Evolutionary conservation across 257 asterid genomes (phyloP), one percentile per base, ranked within the genome.

Genomic region (Gentiana dahurica): DNA sequence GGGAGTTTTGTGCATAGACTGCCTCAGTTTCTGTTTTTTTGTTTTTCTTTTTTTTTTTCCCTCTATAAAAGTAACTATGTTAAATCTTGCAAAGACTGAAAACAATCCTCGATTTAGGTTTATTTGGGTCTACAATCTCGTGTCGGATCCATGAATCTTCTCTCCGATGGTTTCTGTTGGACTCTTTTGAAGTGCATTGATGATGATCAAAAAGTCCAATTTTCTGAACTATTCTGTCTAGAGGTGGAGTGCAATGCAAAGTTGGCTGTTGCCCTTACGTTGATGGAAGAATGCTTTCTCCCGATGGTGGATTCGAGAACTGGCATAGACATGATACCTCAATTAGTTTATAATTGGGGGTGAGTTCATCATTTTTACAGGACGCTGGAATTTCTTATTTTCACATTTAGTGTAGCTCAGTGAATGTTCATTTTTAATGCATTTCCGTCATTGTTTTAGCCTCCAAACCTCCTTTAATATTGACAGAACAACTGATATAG

Each of bases 311-410:
- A 92, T 68, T 73, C 74, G 49, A 88, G 91, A 71, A 88, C 99
- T 46, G 99, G 95, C 70, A 79, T 92, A 58, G 89, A 88, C 79
- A 85, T 92, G 99, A 83, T 92, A 62, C 95, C 99, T 59, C 99
- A 92, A 77, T 94, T 92, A 51, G 81, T 92, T 51, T 92, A 83
- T 79, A 88, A 82, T 76, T 82, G 95, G 94, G 95, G 94, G 99
- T 92, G 63, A 77, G 94, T 77, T 60, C 50, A 51, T 54, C 24
- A 5, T 41, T 53, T 66, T 53, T 35, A 35, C 45, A 58, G 65
- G 36, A 44, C 38, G 9, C 57, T 34, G 45, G 5, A 4, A 39
- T 39, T 41, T 41, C 6, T 41, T 41, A 5, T 41, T 41, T 41
- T 41, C 44, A 4, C 44, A 4, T 6, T 61, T 46, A 4, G 34